Conservation (phyloP, 2,329 filamentous ascomycete species). For the Didymella pinodella region DNA sequence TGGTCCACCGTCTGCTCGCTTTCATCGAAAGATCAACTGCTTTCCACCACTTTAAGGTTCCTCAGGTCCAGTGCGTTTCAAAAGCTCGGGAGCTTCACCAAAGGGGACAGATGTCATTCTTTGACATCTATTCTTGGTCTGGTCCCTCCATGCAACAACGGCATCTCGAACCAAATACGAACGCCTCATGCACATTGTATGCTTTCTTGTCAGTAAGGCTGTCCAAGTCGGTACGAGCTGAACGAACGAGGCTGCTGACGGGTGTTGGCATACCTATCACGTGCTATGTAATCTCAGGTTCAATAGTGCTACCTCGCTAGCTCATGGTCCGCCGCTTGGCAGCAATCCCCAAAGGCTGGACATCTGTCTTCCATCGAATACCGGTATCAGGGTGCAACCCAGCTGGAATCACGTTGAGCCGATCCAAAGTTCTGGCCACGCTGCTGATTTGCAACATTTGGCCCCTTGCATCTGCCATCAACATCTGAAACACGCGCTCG, state of each 20-base stretch:
- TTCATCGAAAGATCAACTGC: slow-evolving; percentile 11
- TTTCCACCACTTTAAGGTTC: slow-evolving; percentile 7
- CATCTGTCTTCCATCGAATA: neutral
- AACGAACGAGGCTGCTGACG: neutral
- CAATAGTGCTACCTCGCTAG: slow-evolving; percentile 17
- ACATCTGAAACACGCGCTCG: slow-evolving; percentile 18
- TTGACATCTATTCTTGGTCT: slow-evolving; percentile 11
- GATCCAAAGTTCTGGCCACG: slow-evolving; percentile 20
- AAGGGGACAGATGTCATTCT: slow-evolving; percentile 3
- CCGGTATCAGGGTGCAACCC: neutral
- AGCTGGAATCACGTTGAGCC: slow-evolving; percentile 7
- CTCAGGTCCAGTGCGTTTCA: slow-evolving; percentile 16
- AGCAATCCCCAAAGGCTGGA: neutral
- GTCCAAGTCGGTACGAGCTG: neutral
- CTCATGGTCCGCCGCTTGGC: slow-evolving; percentile 1
- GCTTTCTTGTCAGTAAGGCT: neutral
- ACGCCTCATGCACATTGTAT: neutral
- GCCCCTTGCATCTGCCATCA: slow-evolving; percentile 15
- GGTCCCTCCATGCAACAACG: neutral
- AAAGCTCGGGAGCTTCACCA: slow-evolving; percentile 8
- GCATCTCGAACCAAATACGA: slow-evolving; percentile 4
- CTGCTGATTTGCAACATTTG: slow-evolving; percentile 7
- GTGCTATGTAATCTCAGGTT: slow-evolving; percentile 12
- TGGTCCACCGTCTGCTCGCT: slow-evolving; percentile 3
- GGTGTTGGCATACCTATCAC: slow-evolving; percentile 9